Evolutionary conservation across 441 rosid genomes (phyloP).

Genomic region (Bocquillonia castaneifolia): DNA sequence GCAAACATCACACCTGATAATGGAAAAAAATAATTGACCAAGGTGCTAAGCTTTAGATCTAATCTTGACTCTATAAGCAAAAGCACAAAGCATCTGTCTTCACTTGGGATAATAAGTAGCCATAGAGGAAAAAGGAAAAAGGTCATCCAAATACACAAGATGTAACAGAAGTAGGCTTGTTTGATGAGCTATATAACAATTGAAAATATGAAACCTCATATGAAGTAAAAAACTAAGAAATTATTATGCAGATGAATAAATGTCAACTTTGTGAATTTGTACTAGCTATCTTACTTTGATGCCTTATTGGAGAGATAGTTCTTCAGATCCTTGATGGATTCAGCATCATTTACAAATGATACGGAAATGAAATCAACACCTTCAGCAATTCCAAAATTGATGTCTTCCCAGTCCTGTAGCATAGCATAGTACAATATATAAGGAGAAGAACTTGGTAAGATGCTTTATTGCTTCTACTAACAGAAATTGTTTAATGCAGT

Average conservation of each 20-base stretch:
- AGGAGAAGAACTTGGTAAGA: neutral
- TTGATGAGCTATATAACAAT: neutral
- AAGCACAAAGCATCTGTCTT: too few relatives aligned
- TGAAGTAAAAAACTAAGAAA: neutral
- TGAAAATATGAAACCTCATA: neutral
- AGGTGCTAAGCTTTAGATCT: too few relatives aligned
- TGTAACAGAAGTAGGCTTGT: neutral
- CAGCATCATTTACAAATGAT: conserved; percentile 60
- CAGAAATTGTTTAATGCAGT: neutral
- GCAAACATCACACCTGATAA: too few relatives aligned
- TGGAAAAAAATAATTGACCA: too few relatives aligned
- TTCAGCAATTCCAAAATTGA: conserved; percentile 61
- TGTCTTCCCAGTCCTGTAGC: conserved; percentile 69
- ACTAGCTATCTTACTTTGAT: conserved; percentile 40
- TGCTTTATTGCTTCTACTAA: neutral
- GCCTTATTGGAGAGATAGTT: conserved; percentile 44
- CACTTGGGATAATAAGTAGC: too few relatives aligned
- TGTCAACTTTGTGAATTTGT: neutral
- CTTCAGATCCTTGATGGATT: conserved; percentile 48
- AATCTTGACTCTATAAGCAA: too few relatives aligned
- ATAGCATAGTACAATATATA: neutral
- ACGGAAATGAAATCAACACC: conserved; percentile 65
- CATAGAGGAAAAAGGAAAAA: too few relatives aligned
- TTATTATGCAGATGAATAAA: neutral
- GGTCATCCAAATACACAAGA: too few relatives aligned